Percentiles rank a stretch among this genome's conserved stretches.
phyloP scores from a whole-genome alignment of 352 stramenopile genomes.

The Phytophthora kernoviae region DNA sequence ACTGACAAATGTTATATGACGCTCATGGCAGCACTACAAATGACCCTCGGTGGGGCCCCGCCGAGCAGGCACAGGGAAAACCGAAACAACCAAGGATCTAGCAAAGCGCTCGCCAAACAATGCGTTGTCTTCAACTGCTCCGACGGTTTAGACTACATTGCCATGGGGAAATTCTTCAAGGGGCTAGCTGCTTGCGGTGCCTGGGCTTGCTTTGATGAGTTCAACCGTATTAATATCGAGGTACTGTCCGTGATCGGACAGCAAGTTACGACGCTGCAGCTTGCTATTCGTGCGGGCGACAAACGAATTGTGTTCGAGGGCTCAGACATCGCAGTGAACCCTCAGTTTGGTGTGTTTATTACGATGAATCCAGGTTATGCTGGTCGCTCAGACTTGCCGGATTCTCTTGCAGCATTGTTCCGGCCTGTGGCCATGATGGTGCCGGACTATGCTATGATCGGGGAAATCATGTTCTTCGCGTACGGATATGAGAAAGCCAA shows the following conservation, averaged over 20 bases:
- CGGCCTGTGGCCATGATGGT: conserved; percentile 98
- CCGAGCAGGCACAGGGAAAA: conserved; percentile 95
- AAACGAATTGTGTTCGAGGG: conserved; percentile 94
- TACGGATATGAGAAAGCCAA: conserved; percentile 94
- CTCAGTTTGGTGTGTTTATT: conserved; percentile 95
- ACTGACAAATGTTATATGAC: conserved; percentile 97
- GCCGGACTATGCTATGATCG: conserved; percentile 95
- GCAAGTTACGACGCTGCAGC: conserved; percentile 86
- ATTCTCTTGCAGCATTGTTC: conserved; percentile 95
- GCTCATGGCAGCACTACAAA: conserved; percentile 94
- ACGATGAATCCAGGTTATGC: conserved; percentile 97
- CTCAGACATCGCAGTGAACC: conserved; percentile 93
- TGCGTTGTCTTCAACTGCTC: conserved; percentile 97
- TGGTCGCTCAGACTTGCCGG: conserved; percentile 93
- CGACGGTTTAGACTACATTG: conserved; percentile 94
- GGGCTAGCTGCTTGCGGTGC: conserved; percentile 91
- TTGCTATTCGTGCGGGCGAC: conserved; percentile 86
- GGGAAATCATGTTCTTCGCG: conserved; percentile 97
- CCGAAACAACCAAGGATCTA: conserved; percentile 94
- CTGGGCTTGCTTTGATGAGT: conserved; percentile 97
- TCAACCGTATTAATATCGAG: conserved; percentile 97
- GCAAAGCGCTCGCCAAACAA: conserved; percentile 93
- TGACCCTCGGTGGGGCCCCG: conserved; percentile 93
- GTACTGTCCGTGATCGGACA: conserved; percentile 87
- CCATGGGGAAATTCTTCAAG: conserved; percentile 96